Conservation (phyloP, 179 eudicot species). For the Patellifolia procumbens region DNA sequence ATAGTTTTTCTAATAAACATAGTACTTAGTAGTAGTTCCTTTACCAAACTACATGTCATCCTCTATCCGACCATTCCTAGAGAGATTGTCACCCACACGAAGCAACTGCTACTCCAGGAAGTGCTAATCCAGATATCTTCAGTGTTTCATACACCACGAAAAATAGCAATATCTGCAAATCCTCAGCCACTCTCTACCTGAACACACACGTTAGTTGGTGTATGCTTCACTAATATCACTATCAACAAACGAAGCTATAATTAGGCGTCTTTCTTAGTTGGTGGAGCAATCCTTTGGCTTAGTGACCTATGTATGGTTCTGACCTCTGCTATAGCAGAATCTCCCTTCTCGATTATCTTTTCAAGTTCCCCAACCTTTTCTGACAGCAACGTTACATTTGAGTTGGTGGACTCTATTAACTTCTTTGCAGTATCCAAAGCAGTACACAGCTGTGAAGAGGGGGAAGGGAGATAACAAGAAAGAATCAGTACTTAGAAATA, state of each 20-base stretch:
- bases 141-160: neutral
- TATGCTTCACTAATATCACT: neutral
- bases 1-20: neutral
- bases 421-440: slow-evolving; percentile 67
- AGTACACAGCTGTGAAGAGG: slow-evolving; percentile 52
- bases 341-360: slow-evolving; percentile 51
- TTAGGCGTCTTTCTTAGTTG: slow-evolving; percentile 21
- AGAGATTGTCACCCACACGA: neutral
- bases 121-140: too few species aligned
- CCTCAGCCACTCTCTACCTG: slow-evolving; percentile 6
- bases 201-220: slow-evolving; percentile 5
- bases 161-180: neutral
- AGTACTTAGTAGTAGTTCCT: neutral
- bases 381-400: slow-evolving; percentile 42
- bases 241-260: neutral
- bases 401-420: slow-evolving; percentile 55
- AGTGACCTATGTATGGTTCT: slow-evolving; percentile 51
- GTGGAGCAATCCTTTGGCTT: slow-evolving; percentile 28
- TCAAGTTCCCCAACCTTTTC: slow-evolving; percentile 70
- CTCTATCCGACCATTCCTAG: neutral
- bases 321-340: slow-evolving; percentile 61
- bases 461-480: neutral
- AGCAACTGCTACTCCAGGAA: slow-evolving; percentile 4
- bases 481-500: neutral
- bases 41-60: neutral